These are phyloP conservation scores for Penicillium fuscoglaucum DNA, from an alignment of 2,329 filamentous ascomycete species.

Conservation along the genomic window DNA sequence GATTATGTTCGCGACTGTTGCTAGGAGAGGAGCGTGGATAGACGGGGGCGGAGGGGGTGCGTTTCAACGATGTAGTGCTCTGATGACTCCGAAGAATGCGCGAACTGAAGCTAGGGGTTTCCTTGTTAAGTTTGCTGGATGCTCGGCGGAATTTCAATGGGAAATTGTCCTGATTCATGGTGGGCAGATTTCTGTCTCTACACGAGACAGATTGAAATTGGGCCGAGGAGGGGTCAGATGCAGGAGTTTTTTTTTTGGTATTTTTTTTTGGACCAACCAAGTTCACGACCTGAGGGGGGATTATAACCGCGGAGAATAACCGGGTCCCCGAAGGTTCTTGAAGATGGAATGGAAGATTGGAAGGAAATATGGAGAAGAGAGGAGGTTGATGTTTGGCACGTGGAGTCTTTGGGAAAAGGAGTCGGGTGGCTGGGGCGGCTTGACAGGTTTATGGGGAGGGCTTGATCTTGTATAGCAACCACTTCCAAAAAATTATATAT, in stretches of 20 bases:
- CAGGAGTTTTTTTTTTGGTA: slow-evolving; percentile 8
- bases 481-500: too few relatives aligned
- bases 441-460: not conserved
- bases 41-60: slow-evolving; percentile 49
- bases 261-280: slow-evolving; percentile 5
- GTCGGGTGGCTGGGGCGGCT: slow-evolving; percentile 12
- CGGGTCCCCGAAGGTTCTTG: slow-evolving; percentile 5
- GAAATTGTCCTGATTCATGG: slow-evolving; percentile 41
- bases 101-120: slow-evolving; percentile 44
- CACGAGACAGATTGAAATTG: slow-evolving; percentile 31
- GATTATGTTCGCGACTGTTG: slow-evolving; percentile 43
- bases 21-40: slow-evolving; percentile 46
- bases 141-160: slow-evolving; percentile 43
- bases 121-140: slow-evolving; percentile 48
- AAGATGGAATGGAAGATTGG: not conserved
- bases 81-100: slow-evolving; percentile 46
- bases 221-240: slow-evolving; percentile 29
- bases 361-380: slow-evolving; percentile 7
- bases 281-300: not conserved
- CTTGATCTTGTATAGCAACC: too few relatives aligned
- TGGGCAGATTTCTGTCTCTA: slow-evolving; percentile 27
- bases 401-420: slow-evolving; percentile 12
- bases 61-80: slow-evolving; percentile 46
- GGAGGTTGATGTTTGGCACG: slow-evolving; percentile 10
- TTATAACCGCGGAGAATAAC: slow-evolving; percentile 10